Evolutionary conservation across 768 basidiomycete genomes (phyloP).

Genomic region (Aureoboletus auriporus): DNA sequence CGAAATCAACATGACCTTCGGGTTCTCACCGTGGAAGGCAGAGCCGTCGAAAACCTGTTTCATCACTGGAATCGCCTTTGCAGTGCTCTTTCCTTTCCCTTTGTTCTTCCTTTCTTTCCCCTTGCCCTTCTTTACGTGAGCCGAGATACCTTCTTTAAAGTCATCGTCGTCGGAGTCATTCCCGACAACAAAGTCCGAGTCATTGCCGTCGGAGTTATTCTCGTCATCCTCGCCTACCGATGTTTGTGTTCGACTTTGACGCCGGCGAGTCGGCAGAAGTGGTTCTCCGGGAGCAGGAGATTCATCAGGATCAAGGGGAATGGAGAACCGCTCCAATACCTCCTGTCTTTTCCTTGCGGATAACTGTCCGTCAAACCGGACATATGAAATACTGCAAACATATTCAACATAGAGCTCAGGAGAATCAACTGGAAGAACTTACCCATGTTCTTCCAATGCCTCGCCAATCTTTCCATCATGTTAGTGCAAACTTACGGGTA

Average conservation of each 20-base stretch:
- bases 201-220: conserved; percentile 24
- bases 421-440: conserved; percentile 11
- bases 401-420: conserved; percentile 2
- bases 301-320: conserved; percentile 49
- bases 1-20: conserved; percentile 82
- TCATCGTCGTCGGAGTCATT: conserved; percentile 30
- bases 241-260: conserved; percentile 5
- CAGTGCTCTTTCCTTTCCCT: conserved; percentile 30
- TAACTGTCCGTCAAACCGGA: conserved; percentile 84
- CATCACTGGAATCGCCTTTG: conserved; percentile 13
- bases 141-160: conserved; percentile 28
- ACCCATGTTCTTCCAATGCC: conserved; percentile 63
- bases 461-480: conserved; percentile 58
- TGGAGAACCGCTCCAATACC: conserved; percentile 66
- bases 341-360: conserved; percentile 78
- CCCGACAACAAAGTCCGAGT: conserved; percentile 33
- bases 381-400: conserved; percentile 57
- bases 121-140: conserved; percentile 29
- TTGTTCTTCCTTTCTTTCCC: conserved; percentile 37
- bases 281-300: conserved; percentile 14
- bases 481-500: neutral
- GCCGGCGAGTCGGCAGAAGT: conserved; percentile 6
- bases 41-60: conserved; percentile 19
- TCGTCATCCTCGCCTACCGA: conserved; percentile 10
- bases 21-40: conserved; percentile 41